Percentiles rank a stretch among this genome's conserved stretches.
Conservation (phyloP, 2,329 filamentous ascomycete species). For the Exophiala calicioides region DNA sequence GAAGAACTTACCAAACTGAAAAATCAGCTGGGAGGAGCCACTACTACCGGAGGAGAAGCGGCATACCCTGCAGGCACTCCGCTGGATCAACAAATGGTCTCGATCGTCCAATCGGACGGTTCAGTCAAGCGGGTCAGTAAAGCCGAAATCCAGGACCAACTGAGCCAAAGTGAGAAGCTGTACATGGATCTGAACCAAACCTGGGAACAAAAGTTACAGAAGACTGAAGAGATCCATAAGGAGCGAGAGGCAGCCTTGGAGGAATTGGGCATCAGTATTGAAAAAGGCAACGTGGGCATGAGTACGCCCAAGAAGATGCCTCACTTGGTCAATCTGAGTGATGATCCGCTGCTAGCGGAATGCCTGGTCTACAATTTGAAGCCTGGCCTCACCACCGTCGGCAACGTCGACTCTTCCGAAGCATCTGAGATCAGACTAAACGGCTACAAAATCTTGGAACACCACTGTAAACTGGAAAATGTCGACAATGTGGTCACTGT, state of each 20-base stretch:
- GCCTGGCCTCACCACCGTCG: slow-evolving; percentile 88
- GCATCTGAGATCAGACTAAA: slow-evolving; percentile 90
- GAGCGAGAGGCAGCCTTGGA: slow-evolving; percentile 93
- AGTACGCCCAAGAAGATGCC: slow-evolving; percentile 99
- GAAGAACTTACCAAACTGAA: slow-evolving; percentile 86
- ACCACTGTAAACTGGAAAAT: slow-evolving; percentile 95
- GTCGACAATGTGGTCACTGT: slow-evolving; percentile 90
- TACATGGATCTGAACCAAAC: slow-evolving; percentile 96
- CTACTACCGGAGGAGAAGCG: slow-evolving; percentile 62
- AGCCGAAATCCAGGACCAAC: slow-evolving; percentile 94
- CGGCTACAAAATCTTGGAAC: slow-evolving; percentile 84
- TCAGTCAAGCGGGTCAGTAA: slow-evolving; percentile 93
- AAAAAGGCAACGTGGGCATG: slow-evolving; percentile 94
- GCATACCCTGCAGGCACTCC: slow-evolving; percentile 91
- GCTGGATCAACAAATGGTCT: slow-evolving; percentile 92
- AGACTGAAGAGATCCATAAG: slow-evolving; percentile 96
- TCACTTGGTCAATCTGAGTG: slow-evolving; percentile 96
- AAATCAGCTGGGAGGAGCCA: slow-evolving; percentile 71
- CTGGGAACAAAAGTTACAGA: slow-evolving; percentile 94
- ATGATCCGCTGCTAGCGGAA: slow-evolving; percentile 88
- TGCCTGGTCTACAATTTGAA: slow-evolving; percentile 98
- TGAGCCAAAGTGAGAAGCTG: slow-evolving; percentile 94
- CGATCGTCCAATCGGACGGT: slow-evolving; percentile 83
- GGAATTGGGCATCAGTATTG: slow-evolving; percentile 96
- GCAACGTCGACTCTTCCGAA: slow-evolving; percentile 83